These are phyloP conservation scores for Xylaria palmicola DNA, from an alignment of 495 filamentous ascomycete species.

Conservation along the genomic window DNA sequence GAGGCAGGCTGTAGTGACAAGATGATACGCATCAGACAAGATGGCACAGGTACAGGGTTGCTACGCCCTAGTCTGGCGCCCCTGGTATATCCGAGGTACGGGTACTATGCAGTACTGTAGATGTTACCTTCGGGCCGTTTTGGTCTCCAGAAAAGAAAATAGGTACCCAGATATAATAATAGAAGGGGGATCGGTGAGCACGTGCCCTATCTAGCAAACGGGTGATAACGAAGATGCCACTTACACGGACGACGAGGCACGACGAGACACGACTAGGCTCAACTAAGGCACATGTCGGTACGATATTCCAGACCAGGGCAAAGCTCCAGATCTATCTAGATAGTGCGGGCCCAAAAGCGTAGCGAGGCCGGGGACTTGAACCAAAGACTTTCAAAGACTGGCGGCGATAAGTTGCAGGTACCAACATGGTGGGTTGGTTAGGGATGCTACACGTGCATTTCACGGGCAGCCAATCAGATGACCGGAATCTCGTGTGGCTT, in stretches of 20 bases:
- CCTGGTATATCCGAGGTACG: too few species aligned
- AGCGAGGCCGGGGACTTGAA: too few species aligned
- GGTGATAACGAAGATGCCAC: background rate
- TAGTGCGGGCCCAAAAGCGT: too few species aligned
- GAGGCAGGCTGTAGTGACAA: too few species aligned
- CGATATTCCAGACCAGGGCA: too few species aligned
- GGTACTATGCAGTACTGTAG: too few species aligned
- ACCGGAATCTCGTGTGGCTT: background rate
- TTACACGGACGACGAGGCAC: too few species aligned
- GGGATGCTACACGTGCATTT: background rate
- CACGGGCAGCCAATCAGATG: background rate
- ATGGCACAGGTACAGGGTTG: background rate
- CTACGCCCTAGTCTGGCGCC: too few species aligned
- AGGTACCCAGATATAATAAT: background rate
- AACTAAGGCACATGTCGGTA: background rate
- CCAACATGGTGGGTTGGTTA: too few species aligned
- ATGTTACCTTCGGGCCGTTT: background rate
- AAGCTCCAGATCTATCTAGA: too few species aligned
- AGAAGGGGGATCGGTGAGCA: background rate
- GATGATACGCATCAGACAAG: background rate
- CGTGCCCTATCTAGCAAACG: background rate
- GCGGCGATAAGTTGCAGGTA: too few species aligned
- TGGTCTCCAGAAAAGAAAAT: background rate
- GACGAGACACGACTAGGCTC: background rate
- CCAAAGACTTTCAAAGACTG: too few species aligned